Conservation (phyloP, 2,329 filamentous ascomycete species). For the Tolypocladium pustulatum region DNA sequence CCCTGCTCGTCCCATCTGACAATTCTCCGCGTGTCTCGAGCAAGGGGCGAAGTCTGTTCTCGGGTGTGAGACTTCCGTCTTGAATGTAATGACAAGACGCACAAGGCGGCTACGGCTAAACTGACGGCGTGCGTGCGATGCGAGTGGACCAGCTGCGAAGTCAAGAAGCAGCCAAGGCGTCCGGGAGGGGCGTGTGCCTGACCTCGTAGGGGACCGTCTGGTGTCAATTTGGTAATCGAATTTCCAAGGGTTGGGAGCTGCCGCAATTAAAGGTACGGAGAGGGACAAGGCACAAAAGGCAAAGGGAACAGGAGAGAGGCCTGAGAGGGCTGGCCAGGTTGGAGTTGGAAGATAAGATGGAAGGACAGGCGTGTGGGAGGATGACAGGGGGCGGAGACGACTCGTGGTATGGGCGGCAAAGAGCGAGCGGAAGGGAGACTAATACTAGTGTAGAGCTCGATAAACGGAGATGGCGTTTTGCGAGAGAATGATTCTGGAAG, state of each 20-base stretch:
- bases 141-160: slow-evolving; percentile 4
- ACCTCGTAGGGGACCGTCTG: slow-evolving; percentile 9
- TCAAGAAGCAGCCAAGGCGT: not conserved
- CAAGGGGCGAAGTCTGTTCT: slow-evolving; percentile 8
- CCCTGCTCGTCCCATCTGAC: slow-evolving; percentile 19
- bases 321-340: not conserved
- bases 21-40: slow-evolving; percentile 26
- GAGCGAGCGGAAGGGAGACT: not conserved
- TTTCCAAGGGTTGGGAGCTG: not conserved
- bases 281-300: not conserved
- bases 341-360: not conserved
- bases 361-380: not conserved
- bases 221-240: slow-evolving; percentile 9
- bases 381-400: slow-evolving; percentile 1
- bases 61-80: slow-evolving; percentile 11
- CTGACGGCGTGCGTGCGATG: slow-evolving; percentile 4
- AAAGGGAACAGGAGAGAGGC: not conserved
- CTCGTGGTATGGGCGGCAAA: slow-evolving; percentile 1
- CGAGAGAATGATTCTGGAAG: not conserved
- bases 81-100: slow-evolving; percentile 14
- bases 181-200: slow-evolving; percentile 10
- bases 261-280: not conserved
- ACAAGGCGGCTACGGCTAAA: slow-evolving; percentile 10
- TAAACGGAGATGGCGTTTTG: not conserved
- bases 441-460: not conserved